Percentiles rank a stretch among this genome's conserved stretches.
These are phyloP conservation scores for Penicillium samsonianum DNA, from an alignment of 495 filamentous ascomycete genomes.

Conservation along the genomic window DNA sequence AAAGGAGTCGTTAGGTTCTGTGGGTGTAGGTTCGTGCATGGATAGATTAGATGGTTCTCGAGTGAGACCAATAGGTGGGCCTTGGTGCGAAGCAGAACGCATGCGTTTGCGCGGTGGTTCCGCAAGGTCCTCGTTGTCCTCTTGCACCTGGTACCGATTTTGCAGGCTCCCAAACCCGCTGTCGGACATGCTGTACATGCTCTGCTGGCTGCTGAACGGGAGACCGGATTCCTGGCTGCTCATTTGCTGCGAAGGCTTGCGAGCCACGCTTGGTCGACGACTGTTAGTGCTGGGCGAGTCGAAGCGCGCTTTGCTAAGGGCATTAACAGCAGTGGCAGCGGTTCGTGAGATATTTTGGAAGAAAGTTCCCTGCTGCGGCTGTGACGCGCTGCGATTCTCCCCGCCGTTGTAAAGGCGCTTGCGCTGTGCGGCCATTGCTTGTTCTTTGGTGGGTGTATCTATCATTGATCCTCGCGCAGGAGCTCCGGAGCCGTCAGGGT, in stretches of 20 bases:
- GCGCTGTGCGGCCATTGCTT: slow-evolving; percentile 95
- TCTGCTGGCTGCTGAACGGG: slow-evolving; percentile 64
- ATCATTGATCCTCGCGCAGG: slow-evolving; percentile 58
- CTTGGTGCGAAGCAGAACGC: slow-evolving; percentile 54
- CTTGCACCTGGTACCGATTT: slow-evolving; percentile 45
- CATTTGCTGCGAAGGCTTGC: slow-evolving; percentile 61
- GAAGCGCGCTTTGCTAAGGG: slow-evolving; percentile 92
- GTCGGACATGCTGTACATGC: slow-evolving; percentile 65
- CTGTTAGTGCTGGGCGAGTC: slow-evolving; percentile 69
- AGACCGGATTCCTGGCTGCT: slow-evolving; percentile 63
- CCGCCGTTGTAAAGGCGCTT: slow-evolving; percentile 81
- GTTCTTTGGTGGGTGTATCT: slow-evolving; percentile 97
- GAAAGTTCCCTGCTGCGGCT: slow-evolving; percentile 75
- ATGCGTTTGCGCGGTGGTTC: slow-evolving; percentile 88
- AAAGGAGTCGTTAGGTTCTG: slow-evolving; percentile 86
- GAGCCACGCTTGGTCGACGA: slow-evolving; percentile 49
- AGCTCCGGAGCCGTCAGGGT: slow-evolving; percentile 67
- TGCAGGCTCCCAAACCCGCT: slow-evolving; percentile 61
- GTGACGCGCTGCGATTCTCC: slow-evolving; percentile 64
- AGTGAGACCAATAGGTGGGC: slow-evolving; percentile 39
- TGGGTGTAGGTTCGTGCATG: slow-evolving; percentile 64
- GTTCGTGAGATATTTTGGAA: slow-evolving; percentile 95
- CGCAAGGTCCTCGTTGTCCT: slow-evolving; percentile 56
- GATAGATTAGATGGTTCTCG: slow-evolving; percentile 45
- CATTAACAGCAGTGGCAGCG: slow-evolving; percentile 86